Base-by-base conservation (phyloP, 2,329 filamentous ascomycete species). In the Penicillium thymicola region DNA sequence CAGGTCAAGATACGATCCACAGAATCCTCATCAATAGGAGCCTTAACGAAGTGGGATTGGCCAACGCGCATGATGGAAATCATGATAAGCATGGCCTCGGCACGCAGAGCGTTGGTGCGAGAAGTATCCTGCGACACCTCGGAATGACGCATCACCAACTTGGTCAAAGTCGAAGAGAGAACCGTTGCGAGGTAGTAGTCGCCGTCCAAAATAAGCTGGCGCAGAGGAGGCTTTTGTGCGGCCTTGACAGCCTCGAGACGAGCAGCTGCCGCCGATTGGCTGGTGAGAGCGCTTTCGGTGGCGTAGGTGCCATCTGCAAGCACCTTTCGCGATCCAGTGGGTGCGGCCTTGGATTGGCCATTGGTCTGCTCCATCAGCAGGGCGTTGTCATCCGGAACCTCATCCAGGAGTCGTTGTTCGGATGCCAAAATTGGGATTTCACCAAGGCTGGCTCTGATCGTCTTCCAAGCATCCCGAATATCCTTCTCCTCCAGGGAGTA, bases 41-140 rank as follows among this genome's bases (percentile, higher is more conserved):
- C 89, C 79, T 97, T 97, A 70, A 96, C 94, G 66, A 99, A 99
- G 62, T 96, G 91, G n/a, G 93, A 97, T 76, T 99, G 94, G 40
- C 94, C 94, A 59, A 97, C 94, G 48, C 94, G 92, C 64, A 99
- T 91, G 65, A 99, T 95, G 5, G 94, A 97, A 67, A 99, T 96
- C 92, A 97, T 96, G 72, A 99, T 97, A 51, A 99, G 83, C 94
- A 99, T 99, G 43, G 94, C 94, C 76, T 99, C 94, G 4, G 94
- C 94, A 48, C 91, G 89, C 27, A 99, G 83, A 30, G 93, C 92
- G 67, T 99, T 99, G 30, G 93, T 97, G 38, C 94, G 88, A 42
- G 90, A 89, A 42, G 82, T 77, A 67, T 97, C 93, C 25, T 88
- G 80, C 1, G 93, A 97, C 58, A 97, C 92, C 71, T 97, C 92